Evolutionary conservation across 1,284 basidiomycete species (phyloP), one percentile per base, ranked within the genome.

Genomic region (Sanguinoderma infundibulare): DNA sequence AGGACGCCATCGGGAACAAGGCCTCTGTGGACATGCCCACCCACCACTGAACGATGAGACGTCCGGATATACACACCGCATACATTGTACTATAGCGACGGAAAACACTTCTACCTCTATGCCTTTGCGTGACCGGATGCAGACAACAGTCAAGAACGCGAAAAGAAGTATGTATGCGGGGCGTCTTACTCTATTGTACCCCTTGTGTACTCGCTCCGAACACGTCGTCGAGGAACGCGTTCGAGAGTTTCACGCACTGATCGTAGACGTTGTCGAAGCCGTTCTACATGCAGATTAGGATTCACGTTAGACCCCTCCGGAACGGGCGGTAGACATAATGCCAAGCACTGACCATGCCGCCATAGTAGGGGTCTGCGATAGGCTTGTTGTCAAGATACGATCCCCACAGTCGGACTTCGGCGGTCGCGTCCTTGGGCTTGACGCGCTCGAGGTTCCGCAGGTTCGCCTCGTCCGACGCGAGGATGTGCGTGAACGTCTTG

Each of bases 1-100:
- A 92, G 71, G 92, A 95, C 70, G 93, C 91, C 9, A 80, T 92
- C 57, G 86, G 86, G 55, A 90, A 81, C 70, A 86, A 87, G 64
- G 92, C 92, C 20, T 84, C 91, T 12, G 91, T 93, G 26, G 83
- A 90, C 63, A 95, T 95, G 93, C 92, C 93, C 32, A 94, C 91
- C 22, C 87, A 90, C 71, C 79, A 84, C 63, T 89, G 73, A 81
- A 46, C n/a, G 30, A 4, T 10, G 12, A 32, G 35, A 28, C 20
- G 28, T 15, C 7, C 5, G 53, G 55, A 58, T 53, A 53, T 35
- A 46, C 51, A 46, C 53, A 47, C n/a, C n/a, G n/a, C n/a, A 57
- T 47, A 60, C 61, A 65, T 34, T 64, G 57, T 63, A 62, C 46
- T 51, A 54, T 67, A 52, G 32, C 50, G n/a, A n/a, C n/a, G n/a